A percentile compares a stretch with the other conserved stretches of the same genome.
These are phyloP conservation scores for Metarhizium rileyi DNA, from an alignment of 2,329 filamentous ascomycete species.

Conservation along the genomic window DNA sequence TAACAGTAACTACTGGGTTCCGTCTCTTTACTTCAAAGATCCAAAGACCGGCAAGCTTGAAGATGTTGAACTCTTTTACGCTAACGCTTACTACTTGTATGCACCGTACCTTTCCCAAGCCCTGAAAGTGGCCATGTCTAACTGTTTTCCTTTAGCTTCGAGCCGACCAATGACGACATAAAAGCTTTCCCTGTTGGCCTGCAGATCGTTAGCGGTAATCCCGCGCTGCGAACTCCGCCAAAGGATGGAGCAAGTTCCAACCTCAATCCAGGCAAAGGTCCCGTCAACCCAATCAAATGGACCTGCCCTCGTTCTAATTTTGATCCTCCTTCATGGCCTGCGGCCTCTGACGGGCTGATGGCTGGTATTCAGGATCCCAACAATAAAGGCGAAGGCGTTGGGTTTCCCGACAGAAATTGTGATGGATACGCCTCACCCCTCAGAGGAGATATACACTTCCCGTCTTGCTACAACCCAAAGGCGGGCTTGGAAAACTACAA, in stretches of 20 bases:
- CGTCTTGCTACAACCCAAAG: constrained; percentile 62
- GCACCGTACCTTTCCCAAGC: constrained; percentile 9
- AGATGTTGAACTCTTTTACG: constrained; percentile 59
- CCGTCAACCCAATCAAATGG: constrained; percentile 45
- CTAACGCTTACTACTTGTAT: constrained; percentile 69
- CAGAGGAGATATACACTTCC: constrained; percentile 61
- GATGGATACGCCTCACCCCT: constrained; percentile 51
- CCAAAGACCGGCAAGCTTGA: constrained; percentile 53
- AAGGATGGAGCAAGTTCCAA: constrained; percentile 37
- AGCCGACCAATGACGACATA: constrained; percentile 54
- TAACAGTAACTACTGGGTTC: constrained; percentile 70
- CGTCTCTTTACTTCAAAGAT: constrained; percentile 58
- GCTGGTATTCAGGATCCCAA: constrained; percentile 45
- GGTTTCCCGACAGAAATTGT: constrained; percentile 64
- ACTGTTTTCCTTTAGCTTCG: constrained; percentile 33
- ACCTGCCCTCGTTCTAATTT: constrained; percentile 49
- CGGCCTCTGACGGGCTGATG: constrained; percentile 41
- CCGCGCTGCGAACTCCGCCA: constrained; percentile 48
- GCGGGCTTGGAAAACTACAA: constrained; percentile 49
- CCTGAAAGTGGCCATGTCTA: not conserved
- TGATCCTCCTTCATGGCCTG: constrained; percentile 41
- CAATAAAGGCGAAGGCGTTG: constrained; percentile 47
- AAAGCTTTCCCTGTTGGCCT: constrained; percentile 61
- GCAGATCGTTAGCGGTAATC: constrained; percentile 60
- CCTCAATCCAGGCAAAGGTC: constrained; percentile 41